Evolutionary conservation across 1,284 basidiomycete species (phyloP).

Genomic region (Sporisorium sorghi): DNA sequence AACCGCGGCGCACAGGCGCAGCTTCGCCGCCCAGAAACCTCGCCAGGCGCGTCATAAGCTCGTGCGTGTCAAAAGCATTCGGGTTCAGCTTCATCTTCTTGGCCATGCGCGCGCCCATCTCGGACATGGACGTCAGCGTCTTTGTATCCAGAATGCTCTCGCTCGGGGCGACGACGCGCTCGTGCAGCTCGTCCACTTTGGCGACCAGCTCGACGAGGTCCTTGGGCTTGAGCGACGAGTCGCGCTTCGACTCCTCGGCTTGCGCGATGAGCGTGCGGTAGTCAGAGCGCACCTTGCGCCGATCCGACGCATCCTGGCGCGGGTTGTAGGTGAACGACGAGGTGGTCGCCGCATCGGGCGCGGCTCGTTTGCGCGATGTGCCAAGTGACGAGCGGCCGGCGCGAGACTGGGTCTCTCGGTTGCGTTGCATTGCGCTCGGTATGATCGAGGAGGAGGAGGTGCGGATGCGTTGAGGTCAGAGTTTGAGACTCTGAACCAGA

Average conservation of each 20-base stretch:
- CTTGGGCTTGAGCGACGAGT: slow-evolving; percentile 27
- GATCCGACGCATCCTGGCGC: slow-evolving; percentile 38
- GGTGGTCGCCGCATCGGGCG: not conserved
- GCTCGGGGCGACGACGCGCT: slow-evolving; percentile 33
- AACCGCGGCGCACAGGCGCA: slow-evolving; percentile 6
- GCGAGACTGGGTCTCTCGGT: slow-evolving; percentile 19
- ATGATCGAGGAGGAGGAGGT: no score
- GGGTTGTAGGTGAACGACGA: slow-evolving; percentile 55
- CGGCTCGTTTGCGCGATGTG: slow-evolving; percentile 19
- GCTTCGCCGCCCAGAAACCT: slow-evolving; percentile 52
- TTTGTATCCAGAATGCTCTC: slow-evolving; percentile 61
- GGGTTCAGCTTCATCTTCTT: slow-evolving; percentile 60
- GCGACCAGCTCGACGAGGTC: slow-evolving; percentile 29
- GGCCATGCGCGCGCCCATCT: slow-evolving; percentile 62
- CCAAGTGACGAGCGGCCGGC: slow-evolving; percentile 24
- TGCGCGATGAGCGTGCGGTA: slow-evolving; percentile 57
- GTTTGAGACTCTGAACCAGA: no score
- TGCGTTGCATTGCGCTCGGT: slow-evolving; percentile 3
- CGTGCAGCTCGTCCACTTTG: slow-evolving; percentile 28
- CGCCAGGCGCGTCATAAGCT: slow-evolving; percentile 54
- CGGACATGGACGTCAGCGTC: slow-evolving; percentile 55
- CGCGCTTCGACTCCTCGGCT: slow-evolving; percentile 44
- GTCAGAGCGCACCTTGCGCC: slow-evolving; percentile 51
- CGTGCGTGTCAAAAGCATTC: slow-evolving; percentile 64
- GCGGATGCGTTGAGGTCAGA: no score